Evolutionary conservation across 2,329 filamentous ascomycete genomes (phyloP).

Genomic region (Botrytis galanthina): DNA sequence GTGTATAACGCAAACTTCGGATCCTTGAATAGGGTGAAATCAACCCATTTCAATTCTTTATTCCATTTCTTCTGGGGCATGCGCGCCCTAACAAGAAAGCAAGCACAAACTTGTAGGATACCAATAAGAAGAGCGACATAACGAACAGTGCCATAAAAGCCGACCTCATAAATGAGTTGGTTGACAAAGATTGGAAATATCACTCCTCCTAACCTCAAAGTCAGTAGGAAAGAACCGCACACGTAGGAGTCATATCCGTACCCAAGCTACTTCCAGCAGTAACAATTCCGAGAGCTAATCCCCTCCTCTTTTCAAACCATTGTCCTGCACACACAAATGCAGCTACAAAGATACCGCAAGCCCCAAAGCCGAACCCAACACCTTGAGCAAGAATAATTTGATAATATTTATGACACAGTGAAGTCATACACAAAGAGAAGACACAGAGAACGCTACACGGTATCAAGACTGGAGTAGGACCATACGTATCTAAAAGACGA

Average conservation of each 20-base stretch:
- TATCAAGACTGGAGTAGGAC: conserved; percentile 55
- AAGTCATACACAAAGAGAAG: conserved; percentile 61
- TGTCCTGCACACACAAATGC: conserved; percentile 43
- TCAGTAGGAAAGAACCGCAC: neutral
- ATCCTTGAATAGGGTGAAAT: conserved; percentile 31
- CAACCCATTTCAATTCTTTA: conserved; percentile 37
- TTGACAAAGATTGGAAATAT: conserved; percentile 15
- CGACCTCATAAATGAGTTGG: conserved; percentile 39
- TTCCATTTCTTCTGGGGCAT: conserved; percentile 9
- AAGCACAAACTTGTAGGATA: neutral
- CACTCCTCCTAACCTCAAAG: conserved; percentile 36
- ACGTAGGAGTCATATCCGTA: conserved; percentile 44
- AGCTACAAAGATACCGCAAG: conserved; percentile 46
- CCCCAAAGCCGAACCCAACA: conserved; percentile 45
- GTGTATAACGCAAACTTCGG: conserved; percentile 12
- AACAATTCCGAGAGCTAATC: conserved; percentile 48
- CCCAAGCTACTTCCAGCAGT: conserved; percentile 48
- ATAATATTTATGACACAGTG: conserved; percentile 54
- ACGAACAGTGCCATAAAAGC: conserved; percentile 5
- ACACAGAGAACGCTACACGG: conserved; percentile 54
- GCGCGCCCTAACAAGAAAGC: conserved; percentile 7
- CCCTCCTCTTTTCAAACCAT: conserved; percentile 48
- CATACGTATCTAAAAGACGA: conserved; percentile 59
- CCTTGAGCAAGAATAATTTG: conserved; percentile 51
- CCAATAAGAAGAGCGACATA: conserved; percentile 8